Evolutionary conservation across 2,329 filamentous ascomycete genomes (phyloP), one percentile per base, ranked within the genome.

Genomic region (Fusarium setosum): DNA sequence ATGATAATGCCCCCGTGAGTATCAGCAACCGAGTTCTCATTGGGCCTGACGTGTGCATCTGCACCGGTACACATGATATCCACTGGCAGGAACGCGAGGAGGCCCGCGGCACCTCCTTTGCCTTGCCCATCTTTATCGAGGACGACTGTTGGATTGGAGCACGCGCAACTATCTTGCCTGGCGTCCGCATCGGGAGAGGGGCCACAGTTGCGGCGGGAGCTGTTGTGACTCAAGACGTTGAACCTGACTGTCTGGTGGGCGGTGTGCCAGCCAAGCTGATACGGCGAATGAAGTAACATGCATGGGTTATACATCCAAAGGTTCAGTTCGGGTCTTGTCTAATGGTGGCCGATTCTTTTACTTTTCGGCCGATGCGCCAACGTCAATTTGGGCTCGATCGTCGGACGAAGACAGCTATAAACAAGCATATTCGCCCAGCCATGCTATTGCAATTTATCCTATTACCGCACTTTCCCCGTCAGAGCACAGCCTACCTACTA

Each of bases 121-220:
- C 60, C 5, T 12, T 63, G 1, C 60, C 60, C 1, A 63, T 63
- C 11, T 26, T 34, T 1, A 59, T 63, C 7, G 60, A 63, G 32
- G 29, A 44, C 2, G 59, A 63, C 6, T 53, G 52, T 2, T 63
- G 60, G 60, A 59, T 63, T 34, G 60, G 59, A 6, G 60, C 59
- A 2, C 24, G 53, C 1, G 60, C 29, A 1, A 63, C 59, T 2
- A 63, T 63, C 5, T 47, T 63, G 0, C 31, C 60, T 4, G 60
- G 53, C 4, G 53, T 63, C 2, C 53, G 53, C 1, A 59, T 63
- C 15, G 60, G 60, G 0, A 53, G 47, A 31, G 60, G 59, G 1
- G 47, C 60, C 0, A 63, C 59, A 4, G 53, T 63, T 10, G 59
- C 60, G 13, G 60, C 59, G 0, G 60, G 59, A 5, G 53, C 60